phyloP scores from a whole-genome alignment of 192 early-diverging fungal species.

The Coemansia guatemalensis region DNA sequence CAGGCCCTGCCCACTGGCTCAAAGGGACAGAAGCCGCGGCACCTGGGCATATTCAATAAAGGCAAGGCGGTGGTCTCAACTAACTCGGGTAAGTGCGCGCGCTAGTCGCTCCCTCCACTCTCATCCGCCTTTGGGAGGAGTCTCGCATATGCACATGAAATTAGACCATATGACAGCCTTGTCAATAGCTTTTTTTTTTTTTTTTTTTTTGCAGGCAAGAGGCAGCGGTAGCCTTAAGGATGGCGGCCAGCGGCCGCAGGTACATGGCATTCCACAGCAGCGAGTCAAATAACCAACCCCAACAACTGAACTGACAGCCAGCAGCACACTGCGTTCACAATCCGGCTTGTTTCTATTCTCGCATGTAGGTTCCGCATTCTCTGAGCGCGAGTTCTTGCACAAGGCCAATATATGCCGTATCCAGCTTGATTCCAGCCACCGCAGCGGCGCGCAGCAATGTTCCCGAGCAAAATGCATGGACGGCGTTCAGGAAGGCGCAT shows the following conservation, averaged over 20 bases:
- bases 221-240: too few species aligned
- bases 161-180: not conserved
- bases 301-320: not conserved
- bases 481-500: not conserved
- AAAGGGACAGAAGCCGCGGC: slow-evolving; percentile 7
- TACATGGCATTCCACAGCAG: not conserved
- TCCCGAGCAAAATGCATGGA: slow-evolving; percentile 1
- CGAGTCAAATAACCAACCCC: not conserved
- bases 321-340: not conserved
- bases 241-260: not conserved
- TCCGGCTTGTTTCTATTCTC: slow-evolving; percentile 2
- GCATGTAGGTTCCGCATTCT: slow-evolving; percentile 40
- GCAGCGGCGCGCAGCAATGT: slow-evolving; percentile 10
- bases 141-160: not conserved
- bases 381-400: slow-evolving; percentile 37
- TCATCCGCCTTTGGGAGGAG: not conserved
- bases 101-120: too few species aligned
- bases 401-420: slow-evolving; percentile 36
- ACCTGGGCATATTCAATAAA: slow-evolving; percentile 47
- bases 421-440: slow-evolving; percentile 17
- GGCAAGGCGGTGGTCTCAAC: slow-evolving; percentile 49
- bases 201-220: too few species aligned
- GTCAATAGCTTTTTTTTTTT: too few species aligned
- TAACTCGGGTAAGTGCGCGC: slow-evolving; percentile 26
- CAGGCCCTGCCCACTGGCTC: slow-evolving; percentile 10